Evolutionary conservation across 2,329 filamentous ascomycete species (phyloP), one percentile per base, ranked within the genome.

Genomic region (Rhynchosporium agropyri): DNA sequence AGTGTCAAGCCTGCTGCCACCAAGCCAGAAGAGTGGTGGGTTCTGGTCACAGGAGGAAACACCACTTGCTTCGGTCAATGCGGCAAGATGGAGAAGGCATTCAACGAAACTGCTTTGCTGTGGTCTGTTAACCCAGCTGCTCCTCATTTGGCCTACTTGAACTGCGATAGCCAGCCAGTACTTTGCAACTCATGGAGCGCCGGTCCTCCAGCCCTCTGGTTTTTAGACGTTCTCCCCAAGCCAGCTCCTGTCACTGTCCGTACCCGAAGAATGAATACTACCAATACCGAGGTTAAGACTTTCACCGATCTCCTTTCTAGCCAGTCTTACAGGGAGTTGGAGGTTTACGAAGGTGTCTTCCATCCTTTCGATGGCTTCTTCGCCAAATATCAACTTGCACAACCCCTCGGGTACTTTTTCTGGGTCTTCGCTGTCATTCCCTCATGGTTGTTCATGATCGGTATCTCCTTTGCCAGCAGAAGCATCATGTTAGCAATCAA

Each of bases 371-470:
- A 91, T 71, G 89, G 90, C 66, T 77, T 79, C 65, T 77, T 90
- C 48, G 86, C 85, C 64, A 77, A 89, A 79, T 81, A 84, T 67
- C 82, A 83, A 67, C 71, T 91, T 36, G 79, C 83, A 38, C 77
- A 89, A 58, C 88, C 89, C 45, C 76, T 89, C 49, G 90, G 83
- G 62, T 92, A 90, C 74, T 69, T 83, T 58, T 80, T 91, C 69
- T 92, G 85, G 84, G 80, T 80, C 68, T 85, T 90, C 72, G 81
- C 83, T 70, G 77, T 89, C 55, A 77, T 91, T 63, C 84, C 90
- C 63, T 86, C 88, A 79, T 94, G 90, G 90, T 77, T 85, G 61
- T 87, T 92, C 73, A 93, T 94, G 90, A 81, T 94, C 69, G 74
- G 84, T 55, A 81, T 94, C 70, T 90, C 88, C 59, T 86, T 93